Base-by-base conservation (phyloP, 345 rosid genomes). In the Geranium brycei region DNA sequence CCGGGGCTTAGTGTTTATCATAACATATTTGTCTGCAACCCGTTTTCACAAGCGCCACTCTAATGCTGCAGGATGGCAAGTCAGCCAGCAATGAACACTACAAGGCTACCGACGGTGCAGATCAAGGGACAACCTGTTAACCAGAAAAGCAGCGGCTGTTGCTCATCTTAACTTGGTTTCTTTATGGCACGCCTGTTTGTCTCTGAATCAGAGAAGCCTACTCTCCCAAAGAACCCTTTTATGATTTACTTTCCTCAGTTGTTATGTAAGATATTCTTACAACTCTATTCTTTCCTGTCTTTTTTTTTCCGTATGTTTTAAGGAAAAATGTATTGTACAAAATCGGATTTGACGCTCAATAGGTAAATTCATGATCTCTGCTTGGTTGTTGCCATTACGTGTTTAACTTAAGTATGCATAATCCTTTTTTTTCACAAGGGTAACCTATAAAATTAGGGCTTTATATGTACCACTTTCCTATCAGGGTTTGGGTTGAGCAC, bases 101-200 rank as follows among this genome's bases (percentile, higher is more conserved):
- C 93, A 2, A 84, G 91, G 74, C 97, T 93, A 51, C 86, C 97
- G 30, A 89, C 95, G 0, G 98, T 92, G 71, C 91, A 89, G 81
- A 87, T 92, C 59, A 85, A 93, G 47, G 98, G 98, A 63, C 95
- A 89, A 75, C 93, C 95, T 5, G 90, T 92, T 14, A 87, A 82
- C 85, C 97, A 92, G 79, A 91, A 92, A 68, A 67, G 87, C 4
- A 93, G 98, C 58, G 89, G 98, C 84, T 87, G 98, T 85, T 89
- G 41, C 41, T 35, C 41, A 3, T 35, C 41, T 35, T 35, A 35
- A 23, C 28, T 23, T 23, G 28, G 28, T 23, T 23, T 23, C 28
- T 23, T 23, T 23, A 23, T 23, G 28, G 28, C 28, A 23, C 2
- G 28, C 28, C 28, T 51, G 55, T 64, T 19, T 60, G 64, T 60